Evolutionary conservation across 441 rosid species (phyloP).

Genomic region (Macaranga tanarius): DNA sequence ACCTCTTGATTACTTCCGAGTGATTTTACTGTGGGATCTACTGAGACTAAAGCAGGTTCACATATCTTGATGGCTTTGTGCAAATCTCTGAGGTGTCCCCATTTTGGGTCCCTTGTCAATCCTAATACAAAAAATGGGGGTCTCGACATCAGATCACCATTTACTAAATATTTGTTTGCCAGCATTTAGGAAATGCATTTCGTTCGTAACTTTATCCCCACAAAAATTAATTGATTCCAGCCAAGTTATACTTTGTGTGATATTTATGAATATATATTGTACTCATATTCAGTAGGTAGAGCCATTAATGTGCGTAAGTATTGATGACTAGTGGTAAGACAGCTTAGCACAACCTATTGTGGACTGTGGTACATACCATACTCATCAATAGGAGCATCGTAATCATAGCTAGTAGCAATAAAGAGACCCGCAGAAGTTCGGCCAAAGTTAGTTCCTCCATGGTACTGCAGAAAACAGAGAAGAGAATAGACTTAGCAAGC

Average conservation of each 20-base stretch:
- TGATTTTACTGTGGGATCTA: constrained; percentile 53
- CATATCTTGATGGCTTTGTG: constrained; percentile 86
- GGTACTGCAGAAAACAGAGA: constrained; percentile 52
- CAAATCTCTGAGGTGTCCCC: constrained; percentile 95
- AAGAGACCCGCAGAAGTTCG: constrained; percentile 96
- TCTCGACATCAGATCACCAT: neutral
- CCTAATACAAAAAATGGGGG: constrained; percentile 37
- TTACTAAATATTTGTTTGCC: neutral
- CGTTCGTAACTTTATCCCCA: neutral
- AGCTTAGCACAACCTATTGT: neutral
- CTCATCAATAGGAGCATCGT: constrained; percentile 94
- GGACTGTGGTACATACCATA: constrained; percentile 48
- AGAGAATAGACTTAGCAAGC: neutral
- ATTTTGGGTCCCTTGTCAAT: constrained; percentile 80
- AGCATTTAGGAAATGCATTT: neutral
- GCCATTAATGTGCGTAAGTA: constrained; percentile 7
- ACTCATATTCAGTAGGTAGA: constrained; percentile 2
- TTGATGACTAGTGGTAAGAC: neutral
- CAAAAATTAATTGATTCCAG: constrained; percentile 38
- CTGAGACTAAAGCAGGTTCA: constrained; percentile 85
- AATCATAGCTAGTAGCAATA: constrained; percentile 93
- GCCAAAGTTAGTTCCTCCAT: constrained; percentile 97
- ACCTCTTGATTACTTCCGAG: constrained; percentile 93
- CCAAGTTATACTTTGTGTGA: neutral
- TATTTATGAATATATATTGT: neutral